Conservation (phyloP, 1,284 basidiomycete genomes). For the Anthracocystis setariae region DNA sequence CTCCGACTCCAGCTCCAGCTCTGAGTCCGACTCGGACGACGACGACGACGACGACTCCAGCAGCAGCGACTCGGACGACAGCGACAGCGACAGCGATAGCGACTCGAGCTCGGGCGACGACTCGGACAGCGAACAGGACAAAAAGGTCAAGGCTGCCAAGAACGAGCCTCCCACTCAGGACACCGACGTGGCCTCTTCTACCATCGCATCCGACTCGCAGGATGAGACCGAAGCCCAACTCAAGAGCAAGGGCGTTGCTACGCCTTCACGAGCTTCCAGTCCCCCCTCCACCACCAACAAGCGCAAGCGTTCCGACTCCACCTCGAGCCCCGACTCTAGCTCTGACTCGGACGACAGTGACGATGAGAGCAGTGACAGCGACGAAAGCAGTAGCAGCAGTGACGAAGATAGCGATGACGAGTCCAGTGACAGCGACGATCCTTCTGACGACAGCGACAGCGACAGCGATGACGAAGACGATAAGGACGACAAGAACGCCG, state of each 20-base stretch:
- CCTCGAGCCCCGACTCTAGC: constrained; percentile 11
- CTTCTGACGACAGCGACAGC: constrained; percentile 18
- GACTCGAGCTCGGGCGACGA: constrained; percentile 15
- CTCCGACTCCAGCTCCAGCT: constrained; percentile 12
- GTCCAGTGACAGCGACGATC: constrained; percentile 20
- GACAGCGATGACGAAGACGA: constrained; percentile 18
- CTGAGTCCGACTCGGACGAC: constrained; percentile 7
- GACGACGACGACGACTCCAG: constrained; percentile 3
- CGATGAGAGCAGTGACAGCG: constrained; percentile 18
- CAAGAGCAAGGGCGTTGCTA: constrained; percentile 36
- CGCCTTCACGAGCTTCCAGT: constrained; percentile 17
- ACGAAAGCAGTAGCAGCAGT: constrained; percentile 17
- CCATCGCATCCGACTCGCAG: constrained; percentile 39
- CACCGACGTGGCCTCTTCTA: constrained; percentile 33
- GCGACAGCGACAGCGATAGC: constrained; percentile 11
- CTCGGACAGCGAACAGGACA: constrained; percentile 27
- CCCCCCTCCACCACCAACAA: constrained; percentile 13
- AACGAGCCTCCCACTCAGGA: constrained; percentile 29
- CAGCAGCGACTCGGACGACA: constrained; percentile 23
- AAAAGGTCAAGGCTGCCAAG: constrained; percentile 34
- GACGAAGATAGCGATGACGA: constrained; percentile 20
- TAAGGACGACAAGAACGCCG: constrained; percentile 17
- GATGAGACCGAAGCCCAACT: constrained; percentile 43
- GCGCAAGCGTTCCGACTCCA: constrained; percentile 29
- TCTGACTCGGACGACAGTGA: constrained; percentile 21